phyloP scores from a whole-genome alignment of 495 filamentous ascomycete genomes.

The Penicillium argentinense region DNA sequence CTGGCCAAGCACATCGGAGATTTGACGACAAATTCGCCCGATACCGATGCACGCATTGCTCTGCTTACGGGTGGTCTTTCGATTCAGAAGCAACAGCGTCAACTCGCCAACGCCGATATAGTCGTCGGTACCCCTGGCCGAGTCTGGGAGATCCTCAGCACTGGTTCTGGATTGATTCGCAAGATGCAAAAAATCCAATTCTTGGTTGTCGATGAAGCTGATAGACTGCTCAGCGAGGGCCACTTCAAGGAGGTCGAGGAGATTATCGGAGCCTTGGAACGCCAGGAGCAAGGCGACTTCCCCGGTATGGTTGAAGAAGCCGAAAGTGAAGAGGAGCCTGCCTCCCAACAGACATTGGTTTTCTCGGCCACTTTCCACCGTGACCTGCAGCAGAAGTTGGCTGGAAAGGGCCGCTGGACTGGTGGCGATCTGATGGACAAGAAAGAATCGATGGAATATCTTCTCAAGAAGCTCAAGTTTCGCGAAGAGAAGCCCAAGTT shows the following conservation, averaged over 20 bases:
- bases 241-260: conserved; percentile 93
- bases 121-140: conserved; percentile 90
- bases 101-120: conserved; percentile 74
- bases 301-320: conserved; percentile 39
- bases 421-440: conserved; percentile 62
- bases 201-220: conserved; percentile 91
- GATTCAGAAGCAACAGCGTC: conserved; percentile 86
- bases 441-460: conserved; percentile 85
- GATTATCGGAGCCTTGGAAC: conserved; percentile 74
- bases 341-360: conserved; percentile 71
- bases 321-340: conserved; percentile 21
- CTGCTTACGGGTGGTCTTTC: conserved; percentile 90
- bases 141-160: conserved; percentile 88
- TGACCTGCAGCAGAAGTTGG: conserved; percentile 83
- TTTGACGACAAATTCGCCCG: conserved; percentile 59
- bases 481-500: conserved; percentile 79
- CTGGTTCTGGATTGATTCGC: conserved; percentile 56
- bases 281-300: conserved; percentile 39
- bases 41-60: conserved; percentile 63
- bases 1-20: conserved; percentile 75
- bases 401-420: conserved; percentile 63
- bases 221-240: conserved; percentile 86
- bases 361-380: conserved; percentile 97
- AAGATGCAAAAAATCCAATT: conserved; percentile 73
- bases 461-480: conserved; percentile 88